Evolutionary conservation across 139 green algal genomes (phyloP).

Genomic region (Dunaliella sp.): DNA sequence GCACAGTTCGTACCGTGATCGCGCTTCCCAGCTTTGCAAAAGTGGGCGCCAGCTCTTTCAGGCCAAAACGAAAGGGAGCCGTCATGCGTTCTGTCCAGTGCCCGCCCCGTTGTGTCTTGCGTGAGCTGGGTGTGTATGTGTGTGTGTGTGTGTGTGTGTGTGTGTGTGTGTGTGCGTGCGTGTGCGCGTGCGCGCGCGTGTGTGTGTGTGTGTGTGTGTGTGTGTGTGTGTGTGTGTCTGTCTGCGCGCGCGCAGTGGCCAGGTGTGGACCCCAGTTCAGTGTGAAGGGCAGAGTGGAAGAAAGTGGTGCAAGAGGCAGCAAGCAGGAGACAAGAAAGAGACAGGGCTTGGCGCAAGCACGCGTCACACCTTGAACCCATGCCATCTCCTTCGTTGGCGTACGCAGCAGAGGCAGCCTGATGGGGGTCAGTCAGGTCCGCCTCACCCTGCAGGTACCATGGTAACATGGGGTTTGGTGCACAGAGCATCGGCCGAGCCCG

Average conservation of each 20-base stretch:
- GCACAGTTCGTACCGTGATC: slow-evolving; percentile 32
- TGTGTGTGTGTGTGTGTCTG: no score
- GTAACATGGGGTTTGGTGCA: not conserved
- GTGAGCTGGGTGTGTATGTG: no score
- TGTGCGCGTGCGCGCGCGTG: no score
- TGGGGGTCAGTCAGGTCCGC: not conserved
- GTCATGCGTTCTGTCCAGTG: slow-evolving; percentile 49
- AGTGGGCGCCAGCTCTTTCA: slow-evolving; percentile 62
- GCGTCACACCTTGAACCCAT: slow-evolving; percentile 5
- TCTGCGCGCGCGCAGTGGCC: no score
- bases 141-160: no score
- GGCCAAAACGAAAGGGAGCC: slow-evolving; percentile 62
- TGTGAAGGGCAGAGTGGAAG: no score
- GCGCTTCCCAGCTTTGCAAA: slow-evolving; percentile 65
- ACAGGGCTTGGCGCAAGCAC: no score
- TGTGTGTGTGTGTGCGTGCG: no score
- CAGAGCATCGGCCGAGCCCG: not conserved
- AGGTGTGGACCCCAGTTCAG: no score
- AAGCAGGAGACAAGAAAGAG: no score
- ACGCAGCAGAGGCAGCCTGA: slow-evolving; percentile 4
- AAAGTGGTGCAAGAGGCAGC: no score
- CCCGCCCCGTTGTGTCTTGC: not conserved
- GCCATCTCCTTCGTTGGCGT: not conserved
- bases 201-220: no score
- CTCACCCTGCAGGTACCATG: not conserved